A percentile compares a stretch with the other conserved stretches of the same genome.
Evolutionary conservation across 2,329 filamentous ascomycete genomes (phyloP).

Genomic region (Huntiella bhutanensis): DNA sequence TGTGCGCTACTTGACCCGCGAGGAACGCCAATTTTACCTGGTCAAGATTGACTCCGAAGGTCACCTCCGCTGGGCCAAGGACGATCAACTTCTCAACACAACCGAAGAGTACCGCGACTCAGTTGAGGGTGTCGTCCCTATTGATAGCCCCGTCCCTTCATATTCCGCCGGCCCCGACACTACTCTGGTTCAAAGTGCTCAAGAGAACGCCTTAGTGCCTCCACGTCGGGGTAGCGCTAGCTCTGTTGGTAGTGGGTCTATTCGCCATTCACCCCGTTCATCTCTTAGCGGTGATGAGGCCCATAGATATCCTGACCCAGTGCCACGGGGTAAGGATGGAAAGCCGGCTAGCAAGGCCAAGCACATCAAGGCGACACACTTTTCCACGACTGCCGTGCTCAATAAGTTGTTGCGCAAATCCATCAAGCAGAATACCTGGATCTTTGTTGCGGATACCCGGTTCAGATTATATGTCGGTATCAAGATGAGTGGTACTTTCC

Average conservation of each 20-base stretch:
- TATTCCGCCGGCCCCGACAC: constrained; percentile 21
- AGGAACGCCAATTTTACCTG: constrained; percentile 66
- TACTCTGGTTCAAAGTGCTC: constrained; percentile 8
- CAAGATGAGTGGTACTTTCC: constrained; percentile 73
- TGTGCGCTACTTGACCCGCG: constrained; percentile 65
- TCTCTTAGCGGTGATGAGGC: constrained; percentile 29
- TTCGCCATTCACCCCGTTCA: constrained; percentile 9
- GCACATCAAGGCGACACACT: constrained; percentile 26
- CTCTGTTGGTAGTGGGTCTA: constrained; percentile 20
- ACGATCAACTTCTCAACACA: constrained; percentile 59
- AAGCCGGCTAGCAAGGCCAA: constrained; percentile 5
- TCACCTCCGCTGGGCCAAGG: constrained; percentile 72
- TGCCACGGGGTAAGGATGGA: constrained; percentile 2
- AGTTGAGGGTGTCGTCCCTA: constrained; percentile 50
- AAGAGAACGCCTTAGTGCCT: neutral
- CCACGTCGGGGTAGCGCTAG: constrained; percentile 13
- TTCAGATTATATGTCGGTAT: constrained; percentile 80
- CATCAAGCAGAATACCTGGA: constrained; percentile 79
- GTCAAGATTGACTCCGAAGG: constrained; percentile 59
- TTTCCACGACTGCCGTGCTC: constrained; percentile 54
- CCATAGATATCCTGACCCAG: constrained; percentile 6
- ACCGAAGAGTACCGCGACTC: constrained; percentile 60
- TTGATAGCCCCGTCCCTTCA: constrained; percentile 38
- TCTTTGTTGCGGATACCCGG: constrained; percentile 74
- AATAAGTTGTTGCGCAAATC: constrained; percentile 63